Evolutionary conservation across 345 rosid species (phyloP).

Genomic region (Eucalyptus regnans): DNA sequence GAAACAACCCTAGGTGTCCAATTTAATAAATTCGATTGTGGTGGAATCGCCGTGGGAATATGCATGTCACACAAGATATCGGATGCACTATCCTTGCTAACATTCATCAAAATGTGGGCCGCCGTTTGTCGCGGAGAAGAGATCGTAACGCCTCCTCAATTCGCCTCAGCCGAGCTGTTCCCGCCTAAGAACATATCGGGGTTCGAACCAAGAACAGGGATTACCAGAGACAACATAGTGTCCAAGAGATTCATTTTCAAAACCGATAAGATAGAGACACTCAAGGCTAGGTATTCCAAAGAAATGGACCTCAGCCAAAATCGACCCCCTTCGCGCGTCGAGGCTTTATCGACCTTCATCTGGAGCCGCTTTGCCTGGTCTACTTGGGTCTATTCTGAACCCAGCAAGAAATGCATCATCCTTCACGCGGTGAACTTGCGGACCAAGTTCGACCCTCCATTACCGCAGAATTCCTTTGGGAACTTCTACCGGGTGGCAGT

Average conservation of each 20-base stretch:
- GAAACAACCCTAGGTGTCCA: constrained; percentile 5
- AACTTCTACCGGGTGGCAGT: background rate
- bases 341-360: constrained; percentile 22
- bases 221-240: background rate
- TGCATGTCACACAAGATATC: constrained; percentile 17
- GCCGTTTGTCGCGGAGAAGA: constrained; percentile 7
- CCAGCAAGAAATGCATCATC: background rate
- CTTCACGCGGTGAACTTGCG: constrained; percentile 17
- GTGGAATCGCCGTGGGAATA: constrained; percentile 13
- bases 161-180: constrained; percentile 9
- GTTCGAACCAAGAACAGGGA: background rate
- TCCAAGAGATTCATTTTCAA: constrained; percentile 17
- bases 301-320: background rate
- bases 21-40: constrained; percentile 12
- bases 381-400: background rate
- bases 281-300: background rate
- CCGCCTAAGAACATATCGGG: constrained; percentile 1
- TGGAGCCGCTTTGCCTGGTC: constrained; percentile 9
- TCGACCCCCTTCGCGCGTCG: constrained; percentile 13
- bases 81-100: constrained; percentile 6
- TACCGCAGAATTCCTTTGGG: background rate
- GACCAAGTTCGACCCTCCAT: background rate
- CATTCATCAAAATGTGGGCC: constrained; percentile 16
- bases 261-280: background rate
- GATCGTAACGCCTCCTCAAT: background rate